Evolutionary conservation across 2,329 filamentous ascomycete species (phyloP).

Genomic region (Colletotrichum liriopes): DNA sequence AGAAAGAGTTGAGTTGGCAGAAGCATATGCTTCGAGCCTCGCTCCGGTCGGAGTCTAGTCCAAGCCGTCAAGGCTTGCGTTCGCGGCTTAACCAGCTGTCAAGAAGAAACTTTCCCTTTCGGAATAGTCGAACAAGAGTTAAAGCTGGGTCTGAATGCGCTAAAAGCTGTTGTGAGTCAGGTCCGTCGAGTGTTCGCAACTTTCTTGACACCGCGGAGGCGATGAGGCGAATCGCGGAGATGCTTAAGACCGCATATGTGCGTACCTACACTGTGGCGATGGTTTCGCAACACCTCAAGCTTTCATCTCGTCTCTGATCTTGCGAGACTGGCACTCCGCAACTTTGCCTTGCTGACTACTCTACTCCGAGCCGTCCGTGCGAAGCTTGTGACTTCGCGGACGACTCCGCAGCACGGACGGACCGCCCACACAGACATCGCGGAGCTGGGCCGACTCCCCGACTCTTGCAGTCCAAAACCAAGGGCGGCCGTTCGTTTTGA

Average conservation of each 20-base stretch:
- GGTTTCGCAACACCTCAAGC: background rate
- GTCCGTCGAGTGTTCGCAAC: background rate
- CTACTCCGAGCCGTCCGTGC: background rate
- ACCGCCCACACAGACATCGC: background rate
- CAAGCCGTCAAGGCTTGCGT: background rate
- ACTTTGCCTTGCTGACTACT: background rate
- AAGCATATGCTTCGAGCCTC: background rate
- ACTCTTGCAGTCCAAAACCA: background rate
- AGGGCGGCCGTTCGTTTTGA: background rate
- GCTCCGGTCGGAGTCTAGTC: background rate
- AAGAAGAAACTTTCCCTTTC: background rate
- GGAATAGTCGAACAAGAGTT: background rate
- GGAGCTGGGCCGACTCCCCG: background rate
- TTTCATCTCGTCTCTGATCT: background rate
- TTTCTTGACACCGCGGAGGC: background rate
- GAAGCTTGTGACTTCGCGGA: constrained; percentile 5
- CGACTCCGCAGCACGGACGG: background rate
- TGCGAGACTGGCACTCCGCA: background rate
- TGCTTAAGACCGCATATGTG: background rate
- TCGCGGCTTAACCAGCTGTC: background rate
- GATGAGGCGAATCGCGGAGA: background rate
- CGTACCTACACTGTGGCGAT: background rate
- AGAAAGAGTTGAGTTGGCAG: background rate
- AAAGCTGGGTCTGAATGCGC: background rate
- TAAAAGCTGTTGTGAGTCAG: background rate